Evolutionary conservation across 768 basidiomycete genomes (phyloP), one percentile per base, ranked within the genome.

Genomic region (Boletellus emodensis): DNA sequence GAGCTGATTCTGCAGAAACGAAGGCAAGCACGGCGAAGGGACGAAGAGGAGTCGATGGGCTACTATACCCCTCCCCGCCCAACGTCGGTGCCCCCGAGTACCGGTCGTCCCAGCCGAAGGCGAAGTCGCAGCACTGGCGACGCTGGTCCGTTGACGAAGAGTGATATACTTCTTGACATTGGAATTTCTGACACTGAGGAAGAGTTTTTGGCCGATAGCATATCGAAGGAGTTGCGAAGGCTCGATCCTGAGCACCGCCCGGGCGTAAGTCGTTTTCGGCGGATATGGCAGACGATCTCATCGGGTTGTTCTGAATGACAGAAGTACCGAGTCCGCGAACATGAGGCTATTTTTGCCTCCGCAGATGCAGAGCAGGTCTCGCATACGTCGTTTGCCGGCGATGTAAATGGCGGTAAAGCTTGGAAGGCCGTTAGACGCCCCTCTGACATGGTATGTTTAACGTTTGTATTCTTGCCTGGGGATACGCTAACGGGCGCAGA

Each of bases 401-500:
- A 95, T 65, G 75, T 94, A 24, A 84, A 93, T 61, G 70, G 74
- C 22, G 90, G 91, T 1, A 71, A 72, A 61, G 92, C 94, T 5
- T 97, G 94, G 95, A 80, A 85, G 63, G 77, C 84, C 13, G 85
- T 97, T 28, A 78, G 91, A 57, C 74, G 93, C 20, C 93, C 94
- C 10, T 95, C 93, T 2, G 94, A 98, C 63, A 95, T 97, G 88
- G 94, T 94, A 57, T 48, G 79, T 70, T 22, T 5, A 26, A 34
- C 33, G 13, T 37, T 24, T 48, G 17, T 9, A 15, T 46, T 22
- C 26, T 22, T 28, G 30, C 10, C 28, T 24, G 3, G 6, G 12
- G 40, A 38, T 20, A 15, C 3, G 12, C 53, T 50, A 49, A 49
- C 28, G 41, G 46, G n/a, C 46, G 20, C 54, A 96, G 94, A 90